Percentiles rank a stretch among this genome's conserved stretches.
Conservation (phyloP, 768 basidiomycete species). For the Tricholoma matsutake region DNA sequence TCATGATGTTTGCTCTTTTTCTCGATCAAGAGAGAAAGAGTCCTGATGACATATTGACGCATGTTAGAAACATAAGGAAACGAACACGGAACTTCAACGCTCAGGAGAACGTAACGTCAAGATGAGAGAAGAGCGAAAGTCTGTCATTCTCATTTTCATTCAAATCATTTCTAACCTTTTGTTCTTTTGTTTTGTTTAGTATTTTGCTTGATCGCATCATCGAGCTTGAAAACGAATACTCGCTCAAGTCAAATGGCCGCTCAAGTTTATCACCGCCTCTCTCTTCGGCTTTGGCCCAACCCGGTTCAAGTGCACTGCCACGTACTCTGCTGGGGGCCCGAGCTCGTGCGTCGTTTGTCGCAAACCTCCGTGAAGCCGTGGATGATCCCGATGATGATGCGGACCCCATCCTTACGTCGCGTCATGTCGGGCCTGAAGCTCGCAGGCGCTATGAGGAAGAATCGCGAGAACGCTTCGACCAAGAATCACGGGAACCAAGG, state of each 20-base stretch:
- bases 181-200: constrained; percentile 28
- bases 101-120: constrained; percentile 64
- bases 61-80: constrained; percentile 57
- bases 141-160: constrained; percentile 23
- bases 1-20: constrained; percentile 21
- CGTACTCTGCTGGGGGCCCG: constrained; percentile 43
- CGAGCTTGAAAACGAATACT: constrained; percentile 51
- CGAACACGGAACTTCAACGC: constrained; percentile 49
- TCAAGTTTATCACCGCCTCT: constrained; percentile 16
- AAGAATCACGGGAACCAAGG: constrained; percentile 43
- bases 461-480: constrained; percentile 37
- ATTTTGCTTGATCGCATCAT: constrained; percentile 56
- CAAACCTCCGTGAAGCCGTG: constrained; percentile 50
- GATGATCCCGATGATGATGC: constrained; percentile 42
- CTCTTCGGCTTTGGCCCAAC: constrained; percentile 25
- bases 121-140: constrained; percentile 64
- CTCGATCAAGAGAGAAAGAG: constrained; percentile 25
- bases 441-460: constrained; percentile 45
- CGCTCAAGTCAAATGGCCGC: constrained; percentile 22
- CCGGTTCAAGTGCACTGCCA: constrained; percentile 45
- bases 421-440: constrained; percentile 43
- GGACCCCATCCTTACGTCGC: constrained; percentile 43
- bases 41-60: constrained; percentile 26
- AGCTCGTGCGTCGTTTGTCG: constrained; percentile 42
- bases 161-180: background rate